phyloP scores from a whole-genome alignment of 2,329 filamentous ascomycete genomes.

The Colletotrichum somersetense region DNA sequence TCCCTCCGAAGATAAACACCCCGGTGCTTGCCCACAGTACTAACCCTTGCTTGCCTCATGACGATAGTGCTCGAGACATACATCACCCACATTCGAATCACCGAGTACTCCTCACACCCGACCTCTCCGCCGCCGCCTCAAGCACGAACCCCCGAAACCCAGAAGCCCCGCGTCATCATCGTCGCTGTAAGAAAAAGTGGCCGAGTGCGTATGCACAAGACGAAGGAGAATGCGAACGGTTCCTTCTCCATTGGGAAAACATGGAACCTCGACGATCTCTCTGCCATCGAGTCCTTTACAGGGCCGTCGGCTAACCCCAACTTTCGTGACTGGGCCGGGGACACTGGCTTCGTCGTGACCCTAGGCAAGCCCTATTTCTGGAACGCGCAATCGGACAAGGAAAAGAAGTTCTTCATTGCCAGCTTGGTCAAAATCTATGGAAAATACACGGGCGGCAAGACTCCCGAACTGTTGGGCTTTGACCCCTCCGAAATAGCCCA shows the following conservation, averaged over 20 bases:
- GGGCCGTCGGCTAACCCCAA: conserved; percentile 68
- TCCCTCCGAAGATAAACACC: not conserved
- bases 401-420: conserved; percentile 98
- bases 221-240: conserved; percentile 92
- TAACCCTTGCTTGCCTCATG: conserved; percentile 24
- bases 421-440: conserved; percentile 96
- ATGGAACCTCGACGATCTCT: conserved; percentile 94
- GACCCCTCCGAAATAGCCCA: conserved; percentile 82
- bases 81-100: conserved; percentile 95
- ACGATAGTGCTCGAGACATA: conserved; percentile 86
- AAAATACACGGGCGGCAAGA: conserved; percentile 92
- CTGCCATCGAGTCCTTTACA: conserved; percentile 82
- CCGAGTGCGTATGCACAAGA: conserved; percentile 95
- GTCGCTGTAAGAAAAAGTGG: conserved; percentile 94
- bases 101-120: conserved; percentile 86
- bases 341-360: conserved; percentile 87
- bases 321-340: conserved; percentile 82
- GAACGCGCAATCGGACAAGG: conserved; percentile 92
- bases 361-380: conserved; percentile 97
- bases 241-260: conserved; percentile 98
- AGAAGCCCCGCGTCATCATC: conserved; percentile 93
- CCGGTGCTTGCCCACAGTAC: conserved; percentile 13
- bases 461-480: conserved; percentile 85
- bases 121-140: conserved; percentile 87
- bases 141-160: conserved; percentile 75